A percentile compares a stretch with the other conserved stretches of the same genome.
These are phyloP conservation scores for Boletus rufocinnamomeus DNA, from an alignment of 768 basidiomycete genomes.

Conservation along the genomic window DNA sequence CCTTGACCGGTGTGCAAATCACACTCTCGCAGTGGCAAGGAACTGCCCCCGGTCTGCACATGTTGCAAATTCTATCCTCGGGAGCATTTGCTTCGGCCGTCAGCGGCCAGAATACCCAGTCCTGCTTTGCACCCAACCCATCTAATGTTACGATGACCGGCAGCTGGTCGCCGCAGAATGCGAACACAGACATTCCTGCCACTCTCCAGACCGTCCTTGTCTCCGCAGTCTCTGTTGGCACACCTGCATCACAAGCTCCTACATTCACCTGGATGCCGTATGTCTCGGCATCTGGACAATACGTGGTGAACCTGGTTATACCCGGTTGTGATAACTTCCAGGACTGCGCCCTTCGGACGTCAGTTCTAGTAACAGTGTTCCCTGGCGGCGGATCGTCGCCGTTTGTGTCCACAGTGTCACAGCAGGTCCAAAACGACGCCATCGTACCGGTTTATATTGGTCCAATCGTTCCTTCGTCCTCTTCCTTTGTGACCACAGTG, in stretches of 20 bases:
- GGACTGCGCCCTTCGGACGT: conserved; percentile 79
- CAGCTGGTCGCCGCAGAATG: conserved; percentile 63
- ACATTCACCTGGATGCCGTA: conserved; percentile 90
- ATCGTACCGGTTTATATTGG: conserved; percentile 73
- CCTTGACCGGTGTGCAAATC: conserved; percentile 90
- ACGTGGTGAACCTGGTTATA: conserved; percentile 80
- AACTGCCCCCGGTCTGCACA: conserved; percentile 76
- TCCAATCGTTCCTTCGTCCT: conserved; percentile 72
- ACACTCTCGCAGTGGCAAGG: conserved; percentile 78
- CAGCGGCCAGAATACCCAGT: conserved; percentile 54
- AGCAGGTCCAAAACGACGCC: conserved; percentile 68
- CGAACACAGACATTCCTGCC: conserved; percentile 74
- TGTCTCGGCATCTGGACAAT: conserved; percentile 85
- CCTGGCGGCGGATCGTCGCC: conserved; percentile 69
- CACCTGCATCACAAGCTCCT: conserved; percentile 61
- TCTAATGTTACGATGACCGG: conserved; percentile 72
- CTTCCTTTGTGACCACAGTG: conserved; percentile 72
- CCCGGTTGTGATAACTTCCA: conserved; percentile 84
- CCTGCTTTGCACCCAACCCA: conserved; percentile 77
- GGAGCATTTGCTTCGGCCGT: conserved; percentile 88
- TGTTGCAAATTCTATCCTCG: conserved; percentile 89
- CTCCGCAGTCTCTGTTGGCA: conserved; percentile 65
- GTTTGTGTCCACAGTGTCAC: conserved; percentile 68
- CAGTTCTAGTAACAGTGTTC: conserved; percentile 80
- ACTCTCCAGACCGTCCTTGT: conserved; percentile 77